These are phyloP conservation scores for Penicillium egyptiacum DNA, from an alignment of 495 filamentous ascomycete species.

Conservation along the genomic window DNA sequence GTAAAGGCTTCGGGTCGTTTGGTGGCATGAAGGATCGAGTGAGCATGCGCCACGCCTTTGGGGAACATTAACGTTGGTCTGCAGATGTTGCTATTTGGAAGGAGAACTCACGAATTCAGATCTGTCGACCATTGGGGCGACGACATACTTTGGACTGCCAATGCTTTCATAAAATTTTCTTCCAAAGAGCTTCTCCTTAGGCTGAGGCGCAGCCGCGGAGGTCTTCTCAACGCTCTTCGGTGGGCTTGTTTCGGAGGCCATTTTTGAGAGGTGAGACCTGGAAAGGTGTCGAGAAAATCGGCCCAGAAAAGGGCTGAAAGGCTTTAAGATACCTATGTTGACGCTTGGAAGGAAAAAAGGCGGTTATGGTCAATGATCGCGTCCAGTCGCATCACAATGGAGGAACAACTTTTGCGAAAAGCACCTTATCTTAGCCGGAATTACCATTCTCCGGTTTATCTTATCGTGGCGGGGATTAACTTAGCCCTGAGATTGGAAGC, in stretches of 20 bases:
- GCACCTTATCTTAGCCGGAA: conserved; percentile 30
- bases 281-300: conserved; percentile 13
- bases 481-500: neutral
- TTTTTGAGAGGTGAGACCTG: conserved; percentile 23
- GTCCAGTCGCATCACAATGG: conserved; percentile 6
- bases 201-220: conserved; percentile 23
- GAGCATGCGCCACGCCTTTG: conserved; percentile 90
- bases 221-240: conserved; percentile 14
- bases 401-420: conserved; percentile 16
- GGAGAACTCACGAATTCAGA: conserved; percentile 80
- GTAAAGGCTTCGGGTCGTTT: conserved; percentile 54
- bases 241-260: conserved; percentile 30
- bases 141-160: conserved; percentile 82
- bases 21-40: conserved; percentile 82
- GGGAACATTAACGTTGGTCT: conserved; percentile 22
- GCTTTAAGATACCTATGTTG: conserved; percentile 39
- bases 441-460: conserved; percentile 33
- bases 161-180: conserved; percentile 91
- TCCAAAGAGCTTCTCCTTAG: conserved; percentile 65
- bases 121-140: conserved; percentile 98
- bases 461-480: conserved; percentile 17
- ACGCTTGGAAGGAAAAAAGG: conserved; percentile 5
- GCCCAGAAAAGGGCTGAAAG: conserved; percentile 35
- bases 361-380: conserved; percentile 3
- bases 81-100: neutral